phyloP scores from a whole-genome alignment of 2,329 filamentous ascomycete species.

The Arthrobotrys conoides region DNA sequence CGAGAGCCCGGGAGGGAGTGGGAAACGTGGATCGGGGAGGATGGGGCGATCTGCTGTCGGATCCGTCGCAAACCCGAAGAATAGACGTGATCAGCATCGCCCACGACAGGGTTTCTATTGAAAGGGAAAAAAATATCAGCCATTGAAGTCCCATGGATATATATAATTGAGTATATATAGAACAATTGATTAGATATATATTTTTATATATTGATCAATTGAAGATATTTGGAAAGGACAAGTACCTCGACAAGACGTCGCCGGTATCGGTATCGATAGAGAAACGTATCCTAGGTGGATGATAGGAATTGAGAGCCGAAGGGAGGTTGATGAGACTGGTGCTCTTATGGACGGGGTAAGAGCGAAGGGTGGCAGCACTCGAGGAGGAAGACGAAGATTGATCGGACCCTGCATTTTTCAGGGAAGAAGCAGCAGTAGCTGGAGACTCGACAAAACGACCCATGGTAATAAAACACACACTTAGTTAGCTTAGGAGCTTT shows the following conservation, averaged over 20 bases:
- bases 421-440: neutral
- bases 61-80: conserved; percentile 92
- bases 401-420: conserved; percentile 45
- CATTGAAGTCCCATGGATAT: conserved; percentile 63
- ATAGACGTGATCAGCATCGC: conserved; percentile 87
- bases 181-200: neutral
- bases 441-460: conserved; percentile 40
- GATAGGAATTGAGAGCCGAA: conserved; percentile 66
- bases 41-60: conserved; percentile 80
- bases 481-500: conserved; percentile 18
- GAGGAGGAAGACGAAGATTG: conserved; percentile 28
- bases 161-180: no score
- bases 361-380: neutral
- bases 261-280: conserved; percentile 81
- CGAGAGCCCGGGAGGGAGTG: conserved; percentile 75
- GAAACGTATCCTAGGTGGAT: conserved; percentile 77
- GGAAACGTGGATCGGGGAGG: conserved; percentile 59
- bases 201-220: no score
- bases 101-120: conserved; percentile 82
- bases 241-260: conserved; percentile 82
- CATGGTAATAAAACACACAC: conserved; percentile 25
- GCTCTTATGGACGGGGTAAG: conserved; percentile 57
- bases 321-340: conserved; percentile 60
- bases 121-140: conserved; percentile 50
- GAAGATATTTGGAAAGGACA: conserved; percentile 53